phyloP scores from a whole-genome alignment of 352 stramenopile species.

The Pythium vanterpoolii region DNA sequence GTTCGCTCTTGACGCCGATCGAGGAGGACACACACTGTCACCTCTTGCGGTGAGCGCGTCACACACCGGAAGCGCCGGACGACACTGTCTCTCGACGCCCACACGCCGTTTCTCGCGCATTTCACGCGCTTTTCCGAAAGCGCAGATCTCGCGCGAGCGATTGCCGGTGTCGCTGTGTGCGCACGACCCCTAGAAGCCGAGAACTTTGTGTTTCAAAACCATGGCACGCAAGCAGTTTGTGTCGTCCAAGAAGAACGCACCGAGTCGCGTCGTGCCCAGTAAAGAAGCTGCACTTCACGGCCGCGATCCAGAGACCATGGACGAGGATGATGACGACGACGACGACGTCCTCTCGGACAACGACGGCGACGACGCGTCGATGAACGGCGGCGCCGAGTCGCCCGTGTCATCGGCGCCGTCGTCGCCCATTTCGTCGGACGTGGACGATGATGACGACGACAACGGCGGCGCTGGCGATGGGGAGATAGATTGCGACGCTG shows the following conservation, averaged over 20 bases:
- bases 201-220: background rate
- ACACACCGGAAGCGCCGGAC: too few relatives aligned
- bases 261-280: constrained; percentile 73
- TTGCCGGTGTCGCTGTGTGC: background rate
- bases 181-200: background rate
- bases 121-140: background rate
- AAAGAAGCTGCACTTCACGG: constrained; percentile 73
- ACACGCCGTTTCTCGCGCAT: background rate
- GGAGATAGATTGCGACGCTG: constrained; percentile 6
- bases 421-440: constrained; percentile 15
- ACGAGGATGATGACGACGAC: constrained; percentile 11
- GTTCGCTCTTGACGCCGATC: constrained; percentile 15
- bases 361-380: constrained; percentile 25
- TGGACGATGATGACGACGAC: constrained; percentile 22
- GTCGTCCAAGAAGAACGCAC: constrained; percentile 86
- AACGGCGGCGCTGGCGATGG: constrained; percentile 2
- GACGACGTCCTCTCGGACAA: constrained; percentile 24
- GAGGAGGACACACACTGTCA: constrained; percentile 2
- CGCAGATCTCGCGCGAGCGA: background rate
- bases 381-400: constrained; percentile 24
- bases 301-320: constrained; percentile 12
- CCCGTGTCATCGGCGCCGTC: constrained; percentile 24
- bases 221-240: constrained; percentile 87
- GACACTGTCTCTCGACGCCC: background rate
- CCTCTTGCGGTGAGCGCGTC: too few relatives aligned